A percentile compares a stretch with the other conserved stretches of the same genome.
Conservation (phyloP, 2,329 filamentous ascomycete species). For the Neofusicoccum sp. region DNA sequence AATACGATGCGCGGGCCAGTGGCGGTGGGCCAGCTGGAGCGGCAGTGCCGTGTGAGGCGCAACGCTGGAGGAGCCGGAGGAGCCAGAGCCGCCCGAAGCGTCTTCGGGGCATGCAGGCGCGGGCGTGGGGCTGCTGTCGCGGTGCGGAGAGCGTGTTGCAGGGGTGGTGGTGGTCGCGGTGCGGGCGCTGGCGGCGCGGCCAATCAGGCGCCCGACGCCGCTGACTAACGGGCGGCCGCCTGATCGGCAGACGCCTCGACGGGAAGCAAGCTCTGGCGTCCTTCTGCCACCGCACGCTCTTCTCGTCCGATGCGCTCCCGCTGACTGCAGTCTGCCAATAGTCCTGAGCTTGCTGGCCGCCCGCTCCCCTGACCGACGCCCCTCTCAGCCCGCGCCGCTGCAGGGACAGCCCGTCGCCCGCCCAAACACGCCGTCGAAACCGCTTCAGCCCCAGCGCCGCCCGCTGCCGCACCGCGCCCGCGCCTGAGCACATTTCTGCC, state of each 20-base stretch:
- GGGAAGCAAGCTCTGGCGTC: constrained; percentile 1
- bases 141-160: constrained; percentile 7
- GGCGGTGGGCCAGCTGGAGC: neutral
- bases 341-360: neutral
- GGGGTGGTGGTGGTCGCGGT: neutral
- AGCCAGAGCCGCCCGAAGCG: neutral
- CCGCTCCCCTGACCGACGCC: neutral
- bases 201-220: neutral
- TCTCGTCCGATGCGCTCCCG: constrained; percentile 8
- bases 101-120: neutral
- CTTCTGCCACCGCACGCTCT: neutral
- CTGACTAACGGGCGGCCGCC: constrained; percentile 5
- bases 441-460: neutral
- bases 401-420: constrained; percentile 2
- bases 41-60: neutral
- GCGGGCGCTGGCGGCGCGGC: neutral
- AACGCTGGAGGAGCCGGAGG: neutral
- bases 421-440: neutral
- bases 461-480: neutral
- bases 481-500: constrained; percentile 7
- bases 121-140: neutral
- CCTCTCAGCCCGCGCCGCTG: constrained; percentile 1
- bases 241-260: neutral
- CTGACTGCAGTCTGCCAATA: constrained; percentile 11
- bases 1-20: constrained; percentile 2